Percentiles rank a stretch among this genome's conserved stretches.
These are phyloP conservation scores for Talaromyces nanjingensis DNA, from an alignment of 495 filamentous ascomycete genomes.

Conservation along the genomic window DNA sequence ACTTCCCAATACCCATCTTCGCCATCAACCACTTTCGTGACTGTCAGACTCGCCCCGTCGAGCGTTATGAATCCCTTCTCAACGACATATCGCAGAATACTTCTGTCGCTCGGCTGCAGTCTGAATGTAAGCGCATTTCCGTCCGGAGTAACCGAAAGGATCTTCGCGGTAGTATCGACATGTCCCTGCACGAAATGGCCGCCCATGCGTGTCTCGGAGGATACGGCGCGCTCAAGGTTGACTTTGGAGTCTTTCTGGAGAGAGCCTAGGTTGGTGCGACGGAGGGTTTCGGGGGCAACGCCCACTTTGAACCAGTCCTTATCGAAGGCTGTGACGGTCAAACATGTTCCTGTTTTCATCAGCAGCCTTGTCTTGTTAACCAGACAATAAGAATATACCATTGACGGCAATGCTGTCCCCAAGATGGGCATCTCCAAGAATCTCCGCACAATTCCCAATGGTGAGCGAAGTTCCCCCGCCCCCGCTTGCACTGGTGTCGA, in stretches of 20 bases:
- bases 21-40: slow-evolving; percentile 70
- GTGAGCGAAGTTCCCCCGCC: slow-evolving; percentile 83
- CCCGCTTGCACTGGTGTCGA: slow-evolving; percentile 61
- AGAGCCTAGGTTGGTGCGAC: slow-evolving; percentile 84
- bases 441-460: slow-evolving; percentile 64
- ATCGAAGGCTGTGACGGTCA: slow-evolving; percentile 82
- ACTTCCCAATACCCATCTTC: slow-evolving; percentile 87
- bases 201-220: slow-evolving; percentile 78
- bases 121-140: slow-evolving; percentile 83
- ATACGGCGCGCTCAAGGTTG: slow-evolving; percentile 91
- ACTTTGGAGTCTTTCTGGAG: slow-evolving; percentile 53
- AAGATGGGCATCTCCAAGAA: slow-evolving; percentile 75
- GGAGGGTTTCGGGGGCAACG: slow-evolving; percentile 92
- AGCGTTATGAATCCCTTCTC: slow-evolving; percentile 95
- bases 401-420: slow-evolving; percentile 94
- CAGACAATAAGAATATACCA: slow-evolving; percentile 37
- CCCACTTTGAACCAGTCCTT: slow-evolving; percentile 77
- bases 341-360: slow-evolving; percentile 53
- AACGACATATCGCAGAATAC: slow-evolving; percentile 75
- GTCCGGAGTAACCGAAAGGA: slow-evolving; percentile 63
- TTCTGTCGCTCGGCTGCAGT: slow-evolving; percentile 60
- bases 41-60: slow-evolving; percentile 93
- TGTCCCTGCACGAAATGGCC: slow-evolving; percentile 77
- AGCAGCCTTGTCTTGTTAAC: neutral
- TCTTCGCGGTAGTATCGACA: slow-evolving; percentile 79